A percentile compares a stretch with the other conserved stretches of the same genome.
These are phyloP conservation scores for Omphalea diandra DNA, from an alignment of 441 rosid genomes.

Conservation along the genomic window DNA sequence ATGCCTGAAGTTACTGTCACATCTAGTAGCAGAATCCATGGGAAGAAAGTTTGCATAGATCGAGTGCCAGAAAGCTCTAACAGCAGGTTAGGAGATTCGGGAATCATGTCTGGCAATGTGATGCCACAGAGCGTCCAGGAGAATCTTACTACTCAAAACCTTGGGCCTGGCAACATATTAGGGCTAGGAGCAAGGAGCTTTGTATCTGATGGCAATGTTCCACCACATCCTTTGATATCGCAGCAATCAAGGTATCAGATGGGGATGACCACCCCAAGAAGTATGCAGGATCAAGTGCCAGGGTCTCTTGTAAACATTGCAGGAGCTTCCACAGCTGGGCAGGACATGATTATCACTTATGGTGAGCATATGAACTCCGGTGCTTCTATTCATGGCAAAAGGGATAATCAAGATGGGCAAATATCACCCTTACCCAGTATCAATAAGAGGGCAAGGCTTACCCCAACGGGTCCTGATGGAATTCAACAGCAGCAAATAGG, in stretches of 20 bases:
- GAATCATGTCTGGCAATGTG: conserved; percentile 47
- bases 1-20: conserved; percentile 60
- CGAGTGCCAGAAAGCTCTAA: conserved; percentile 70
- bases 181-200: conserved; percentile 54
- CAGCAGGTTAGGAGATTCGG: conserved; percentile 46
- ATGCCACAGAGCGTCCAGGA: conserved; percentile 56
- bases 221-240: conserved; percentile 49
- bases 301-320: conserved; percentile 42
- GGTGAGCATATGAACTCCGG: conserved; percentile 49
- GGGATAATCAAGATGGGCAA: conserved; percentile 73
- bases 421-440: conserved; percentile 58
- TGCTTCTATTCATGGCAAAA: conserved; percentile 57
- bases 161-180: conserved; percentile 43
- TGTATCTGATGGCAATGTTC: conserved; percentile 49
- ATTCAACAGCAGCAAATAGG: conserved; percentile 68
- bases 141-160: conserved; percentile 53
- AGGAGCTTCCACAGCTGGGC: conserved; percentile 62
- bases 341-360: conserved; percentile 64
- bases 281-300: conserved; percentile 61
- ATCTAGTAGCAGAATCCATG: conserved; percentile 59
- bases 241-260: conserved; percentile 57
- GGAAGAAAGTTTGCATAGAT: conserved; percentile 80
- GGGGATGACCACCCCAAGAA: conserved; percentile 53
- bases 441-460: conserved; percentile 68
- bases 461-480: conserved; percentile 66